phyloP scores from a whole-genome alignment of 2,329 filamentous ascomycete species.

The Beauveria rudraprayagi region DNA sequence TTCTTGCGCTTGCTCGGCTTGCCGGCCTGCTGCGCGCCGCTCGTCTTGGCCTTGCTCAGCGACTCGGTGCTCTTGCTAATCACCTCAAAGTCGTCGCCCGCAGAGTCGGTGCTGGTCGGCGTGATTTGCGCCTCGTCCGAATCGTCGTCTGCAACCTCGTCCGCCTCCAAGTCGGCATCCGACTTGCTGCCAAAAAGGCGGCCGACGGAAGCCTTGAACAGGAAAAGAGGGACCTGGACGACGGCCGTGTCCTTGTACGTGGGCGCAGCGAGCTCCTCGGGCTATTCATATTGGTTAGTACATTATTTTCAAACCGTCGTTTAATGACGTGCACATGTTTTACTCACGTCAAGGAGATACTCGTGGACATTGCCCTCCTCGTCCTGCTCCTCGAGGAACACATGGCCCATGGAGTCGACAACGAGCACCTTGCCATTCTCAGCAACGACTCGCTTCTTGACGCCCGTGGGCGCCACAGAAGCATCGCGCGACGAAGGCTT shows the following conservation, averaged over 20 bases:
- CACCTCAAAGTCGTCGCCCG: constrained; percentile 54
- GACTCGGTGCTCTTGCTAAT: constrained; percentile 54
- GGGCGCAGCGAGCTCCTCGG: constrained; percentile 69
- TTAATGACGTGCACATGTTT: neutral
- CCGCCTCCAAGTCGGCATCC: constrained; percentile 27
- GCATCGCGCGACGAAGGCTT: constrained; percentile 32
- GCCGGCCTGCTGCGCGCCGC: constrained; percentile 34
- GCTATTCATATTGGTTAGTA: constrained; percentile 38
- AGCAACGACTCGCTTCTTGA: constrained; percentile 80
- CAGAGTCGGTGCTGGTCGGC: constrained; percentile 45
- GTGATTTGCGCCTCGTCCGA: constrained; percentile 44
- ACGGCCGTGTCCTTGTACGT: constrained; percentile 77
- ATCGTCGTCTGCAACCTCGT: constrained; percentile 35
- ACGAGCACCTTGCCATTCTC: constrained; percentile 94
- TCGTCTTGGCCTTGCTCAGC: constrained; percentile 42
- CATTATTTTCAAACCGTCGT: neutral
- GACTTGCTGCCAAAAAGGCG: constrained; percentile 36
- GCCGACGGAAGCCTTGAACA: constrained; percentile 51
- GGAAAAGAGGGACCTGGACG: constrained; percentile 67
- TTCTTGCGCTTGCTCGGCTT: constrained; percentile 43
- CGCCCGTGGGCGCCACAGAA: constrained; percentile 57
- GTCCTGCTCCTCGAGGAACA: constrained; percentile 87
- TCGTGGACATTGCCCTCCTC: constrained; percentile 79
- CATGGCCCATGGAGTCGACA: constrained; percentile 84
- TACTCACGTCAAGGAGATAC: constrained; percentile 77